Percentiles rank a stretch among this genome's conserved stretches.
Conservation (phyloP, 2,329 filamentous ascomycete genomes). For the Harringtonia aguacate region DNA sequence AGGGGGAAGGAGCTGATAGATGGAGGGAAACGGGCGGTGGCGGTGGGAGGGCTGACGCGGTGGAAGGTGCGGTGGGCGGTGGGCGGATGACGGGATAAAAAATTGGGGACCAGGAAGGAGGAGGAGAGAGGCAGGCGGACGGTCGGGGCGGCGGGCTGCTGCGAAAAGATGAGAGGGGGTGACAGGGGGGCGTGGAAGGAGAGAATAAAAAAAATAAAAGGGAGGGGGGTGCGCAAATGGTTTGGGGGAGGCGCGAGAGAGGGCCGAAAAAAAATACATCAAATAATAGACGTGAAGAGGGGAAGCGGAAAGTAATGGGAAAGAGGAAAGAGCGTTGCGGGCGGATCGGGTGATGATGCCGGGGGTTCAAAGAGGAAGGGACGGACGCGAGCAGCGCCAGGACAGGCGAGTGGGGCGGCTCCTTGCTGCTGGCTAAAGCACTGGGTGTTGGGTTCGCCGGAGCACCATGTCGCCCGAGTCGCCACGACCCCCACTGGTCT, state of each 20-base stretch:
- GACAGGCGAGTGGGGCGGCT: no score
- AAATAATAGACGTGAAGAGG: background rate
- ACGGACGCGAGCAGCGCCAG: conserved; percentile 7
- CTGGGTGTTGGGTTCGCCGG: no score
- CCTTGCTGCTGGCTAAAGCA: no score
- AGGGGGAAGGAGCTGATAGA: background rate
- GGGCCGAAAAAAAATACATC: background rate
- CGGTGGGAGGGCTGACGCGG: conserved; percentile 4
- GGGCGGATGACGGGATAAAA: conserved; percentile 13
- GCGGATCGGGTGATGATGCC: conserved; percentile 17
- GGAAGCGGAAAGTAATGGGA: background rate
- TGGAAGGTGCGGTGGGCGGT: conserved; percentile 7
- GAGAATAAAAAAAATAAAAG: background rate
- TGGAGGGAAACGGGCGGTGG: conserved; percentile 2
- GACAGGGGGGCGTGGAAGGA: background rate
- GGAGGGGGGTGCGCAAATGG: background rate
- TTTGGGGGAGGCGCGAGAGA: conserved; percentile 2
- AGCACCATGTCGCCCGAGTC: no score
- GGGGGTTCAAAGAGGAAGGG: conserved; percentile 10
- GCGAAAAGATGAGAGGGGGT: no score
- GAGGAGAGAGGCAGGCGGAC: conserved; percentile 6
- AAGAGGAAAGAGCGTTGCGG: conserved; percentile 9
- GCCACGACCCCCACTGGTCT: no score
- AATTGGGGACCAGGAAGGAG: conserved; percentile 1
- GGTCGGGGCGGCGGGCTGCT: conserved; percentile 11